Evolutionary conservation across 2,329 filamentous ascomycete species (phyloP).

Genomic region (Esteya vermicola): DNA sequence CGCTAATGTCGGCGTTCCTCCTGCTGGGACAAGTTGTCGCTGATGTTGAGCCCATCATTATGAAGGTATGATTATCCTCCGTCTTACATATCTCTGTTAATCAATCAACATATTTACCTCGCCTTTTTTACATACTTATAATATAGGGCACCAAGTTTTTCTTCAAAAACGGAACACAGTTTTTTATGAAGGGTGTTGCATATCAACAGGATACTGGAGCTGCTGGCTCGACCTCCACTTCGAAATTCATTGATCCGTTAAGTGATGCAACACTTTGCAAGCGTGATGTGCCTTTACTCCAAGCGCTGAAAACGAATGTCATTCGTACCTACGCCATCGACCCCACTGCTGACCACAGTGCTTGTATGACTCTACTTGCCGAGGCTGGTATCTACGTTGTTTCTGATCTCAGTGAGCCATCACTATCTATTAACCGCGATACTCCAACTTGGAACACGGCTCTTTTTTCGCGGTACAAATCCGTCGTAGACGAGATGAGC

Average conservation of each 20-base stretch:
- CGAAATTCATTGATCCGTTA: constrained; percentile 69
- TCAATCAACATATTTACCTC: too few relatives aligned
- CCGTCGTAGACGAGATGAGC: constrained; percentile 66
- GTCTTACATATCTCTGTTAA: too few relatives aligned
- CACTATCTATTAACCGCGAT: constrained; percentile 71
- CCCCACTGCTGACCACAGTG: constrained; percentile 60
- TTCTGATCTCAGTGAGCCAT: constrained; percentile 75
- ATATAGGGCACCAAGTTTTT: constrained; percentile 53
- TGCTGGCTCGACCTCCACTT: constrained; percentile 32
- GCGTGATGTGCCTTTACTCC: constrained; percentile 73
- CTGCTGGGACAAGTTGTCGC: too few relatives aligned
- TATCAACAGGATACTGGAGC: constrained; percentile 72
- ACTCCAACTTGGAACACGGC: constrained; percentile 63
- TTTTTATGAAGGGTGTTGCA: constrained; percentile 82
- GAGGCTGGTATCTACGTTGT: constrained; percentile 90
- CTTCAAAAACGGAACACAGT: constrained; percentile 55
- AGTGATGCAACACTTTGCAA: constrained; percentile 56
- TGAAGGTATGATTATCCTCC: too few relatives aligned
- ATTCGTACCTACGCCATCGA: constrained; percentile 94
- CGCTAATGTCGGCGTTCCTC: too few relatives aligned
- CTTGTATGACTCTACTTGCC: constrained; percentile 72
- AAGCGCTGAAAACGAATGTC: constrained; percentile 71
- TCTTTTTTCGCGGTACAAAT: constrained; percentile 68
- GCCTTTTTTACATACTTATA: too few relatives aligned
- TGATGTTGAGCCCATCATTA: too few relatives aligned